Evolutionary conservation across 345 rosid genomes (phyloP), one percentile per base, ranked within the genome.

Genomic region (Populus nigra): DNA sequence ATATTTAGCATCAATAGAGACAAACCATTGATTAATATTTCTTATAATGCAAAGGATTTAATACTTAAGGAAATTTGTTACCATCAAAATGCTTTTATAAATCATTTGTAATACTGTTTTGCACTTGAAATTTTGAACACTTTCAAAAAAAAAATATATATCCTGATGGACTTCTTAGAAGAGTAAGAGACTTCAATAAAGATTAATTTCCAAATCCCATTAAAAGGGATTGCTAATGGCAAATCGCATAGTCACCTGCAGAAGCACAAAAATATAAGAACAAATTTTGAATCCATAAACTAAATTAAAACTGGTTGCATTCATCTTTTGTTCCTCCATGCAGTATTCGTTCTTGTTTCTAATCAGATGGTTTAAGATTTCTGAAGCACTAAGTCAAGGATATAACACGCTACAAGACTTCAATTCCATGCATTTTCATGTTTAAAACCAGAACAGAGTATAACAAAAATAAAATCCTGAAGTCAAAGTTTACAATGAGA

Each of bases 331-430:
- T 3, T 85, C 95, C 96, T 91, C 96, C 93, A 91, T 91, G 77
- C 99, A 93, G 79, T 90, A 95, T 67, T 93, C 98, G 59, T 93
- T 90, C 88, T 92, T 89, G 91, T 93, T 95, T 76, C 72, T 76
- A 83, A 93, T 80, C 89, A 95, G 85, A 86, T 95, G 97, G 79
- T 88, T 90, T 82, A 95, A 83, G 78, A 95, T 95, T 88, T 89
- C 99, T 95, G 79, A 27, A 82, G 71, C 39, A 77, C 55, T 68
- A 65, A 39, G 88, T 91, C 74, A 90, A 89, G 91, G 85, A 85
- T 36, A 70, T 74, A 80, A 55, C 29, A n/a, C 57, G 45, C 50
- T 61, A 41, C 76, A 57, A 74, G 79, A 73, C 73, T 77, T 36
- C 36, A 73, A 38, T n/a, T 59, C 47, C 43, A 57, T 68, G 20